Percentiles rank a stretch among this genome's conserved stretches.
phyloP scores from a whole-genome alignment of 2,329 filamentous ascomycete species.

The Ophioceras dolichostomum region DNA sequence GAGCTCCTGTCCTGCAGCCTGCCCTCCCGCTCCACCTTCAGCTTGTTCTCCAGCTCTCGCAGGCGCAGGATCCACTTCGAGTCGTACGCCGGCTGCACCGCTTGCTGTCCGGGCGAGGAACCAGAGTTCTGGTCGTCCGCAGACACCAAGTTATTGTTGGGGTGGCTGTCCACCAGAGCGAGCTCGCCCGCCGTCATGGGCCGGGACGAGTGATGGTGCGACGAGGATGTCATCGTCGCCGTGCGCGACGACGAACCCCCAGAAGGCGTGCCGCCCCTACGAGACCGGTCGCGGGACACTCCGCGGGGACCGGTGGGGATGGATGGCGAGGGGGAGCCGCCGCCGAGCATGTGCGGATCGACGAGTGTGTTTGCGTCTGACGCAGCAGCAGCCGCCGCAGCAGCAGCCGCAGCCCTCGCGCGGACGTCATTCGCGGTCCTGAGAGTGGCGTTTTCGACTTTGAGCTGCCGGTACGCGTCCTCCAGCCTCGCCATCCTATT shows the following conservation, averaged over 20 bases:
- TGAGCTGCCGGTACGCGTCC: slow-evolving; percentile 49
- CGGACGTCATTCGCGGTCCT: slow-evolving; percentile 50
- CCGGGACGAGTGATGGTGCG: no score
- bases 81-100: slow-evolving; percentile 26
- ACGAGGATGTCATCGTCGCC: no score
- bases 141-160: no score
- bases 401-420: slow-evolving; percentile 28
- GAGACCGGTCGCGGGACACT: no score
- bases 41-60: slow-evolving; percentile 73
- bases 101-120: no score
- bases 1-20: slow-evolving; percentile 73
- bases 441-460: slow-evolving; percentile 58
- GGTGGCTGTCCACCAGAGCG: slow-evolving; percentile 6
- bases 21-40: slow-evolving; percentile 84
- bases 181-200: slow-evolving; percentile 13
- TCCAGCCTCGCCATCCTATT: slow-evolving; percentile 40
- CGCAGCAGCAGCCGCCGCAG: no score
- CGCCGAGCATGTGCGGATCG: slow-evolving; percentile 15
- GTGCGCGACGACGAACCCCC: no score
- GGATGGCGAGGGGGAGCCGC: slow-evolving; percentile 38
- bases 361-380: slow-evolving; percentile 23
- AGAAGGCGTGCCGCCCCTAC: no score
- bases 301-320: slow-evolving; percentile 41
- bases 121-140: no score
- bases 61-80: slow-evolving; percentile 77